These are phyloP conservation scores for Pichia sp. DNA, from an alignment of 1,139 yeast genomes.

Conservation along the genomic window DNA sequence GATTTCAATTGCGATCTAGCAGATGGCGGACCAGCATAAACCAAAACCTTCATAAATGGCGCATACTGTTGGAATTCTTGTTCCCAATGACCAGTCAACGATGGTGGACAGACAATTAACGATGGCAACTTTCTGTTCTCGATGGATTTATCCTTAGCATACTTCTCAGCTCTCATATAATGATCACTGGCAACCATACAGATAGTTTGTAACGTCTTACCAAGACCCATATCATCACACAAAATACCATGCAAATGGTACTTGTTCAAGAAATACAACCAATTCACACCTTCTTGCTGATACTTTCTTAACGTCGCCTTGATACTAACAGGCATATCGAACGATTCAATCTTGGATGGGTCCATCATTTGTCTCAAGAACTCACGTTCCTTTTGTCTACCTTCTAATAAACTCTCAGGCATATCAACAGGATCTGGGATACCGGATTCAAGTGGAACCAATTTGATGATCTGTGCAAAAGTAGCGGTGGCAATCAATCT, in stretches of 20 bases:
- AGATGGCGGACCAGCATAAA: conserved; percentile 94
- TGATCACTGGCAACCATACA: conserved; percentile 98
- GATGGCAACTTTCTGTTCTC: conserved; percentile 81
- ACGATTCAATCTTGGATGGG: conserved; percentile 87
- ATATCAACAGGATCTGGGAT: conserved; percentile 94
- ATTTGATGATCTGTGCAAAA: conserved; percentile 91
- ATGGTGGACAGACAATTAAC: conserved; percentile 91
- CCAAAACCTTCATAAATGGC: conserved; percentile 78
- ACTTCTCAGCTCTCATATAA: conserved; percentile 74
- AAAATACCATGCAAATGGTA: conserved; percentile 95
- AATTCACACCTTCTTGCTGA: conserved; percentile 98
- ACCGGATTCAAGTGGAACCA: conserved; percentile 97
- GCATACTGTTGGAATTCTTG: conserved; percentile 91
- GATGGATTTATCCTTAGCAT: conserved; percentile 54
- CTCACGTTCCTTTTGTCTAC: conserved; percentile 92
- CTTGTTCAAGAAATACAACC: conserved; percentile 94
- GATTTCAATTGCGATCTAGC: conserved; percentile 55
- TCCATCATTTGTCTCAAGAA: conserved; percentile 99
- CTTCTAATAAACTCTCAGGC: conserved; percentile 80
- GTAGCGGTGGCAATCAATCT: conserved; percentile 92
- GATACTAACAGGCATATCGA: conserved; percentile 85
- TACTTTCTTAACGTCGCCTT: conserved; percentile 92
- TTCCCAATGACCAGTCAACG: conserved; percentile 98
- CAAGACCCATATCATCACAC: conserved; percentile 99
- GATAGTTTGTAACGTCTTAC: conserved; percentile 95